Evolutionary conservation across 768 basidiomycete genomes (phyloP).

Genomic region (Lentinula sp.): DNA sequence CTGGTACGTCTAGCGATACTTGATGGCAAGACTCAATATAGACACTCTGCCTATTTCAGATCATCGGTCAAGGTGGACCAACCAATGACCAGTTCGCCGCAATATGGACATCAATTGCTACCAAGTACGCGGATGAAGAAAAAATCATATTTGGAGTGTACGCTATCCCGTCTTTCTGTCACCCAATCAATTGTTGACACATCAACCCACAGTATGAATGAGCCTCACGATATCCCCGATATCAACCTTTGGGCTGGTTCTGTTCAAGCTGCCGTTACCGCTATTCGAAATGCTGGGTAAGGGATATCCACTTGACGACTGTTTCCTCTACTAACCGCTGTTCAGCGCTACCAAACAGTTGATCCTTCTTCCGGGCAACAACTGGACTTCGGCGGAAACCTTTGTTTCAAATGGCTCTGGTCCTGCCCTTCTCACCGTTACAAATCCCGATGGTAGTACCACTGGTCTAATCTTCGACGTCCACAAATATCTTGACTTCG

Average conservation of each 20-base stretch:
- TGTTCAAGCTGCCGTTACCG: constrained; percentile 57
- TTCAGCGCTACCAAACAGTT: constrained; percentile 44
- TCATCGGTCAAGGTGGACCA: constrained; percentile 62
- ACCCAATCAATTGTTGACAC: not conserved
- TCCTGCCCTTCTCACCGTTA: constrained; percentile 37
- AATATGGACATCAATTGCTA: constrained; percentile 48
- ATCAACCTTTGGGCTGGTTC: constrained; percentile 42
- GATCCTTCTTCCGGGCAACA: constrained; percentile 54
- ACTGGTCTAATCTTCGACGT: constrained; percentile 53
- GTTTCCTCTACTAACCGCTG: not conserved
- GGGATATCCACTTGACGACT: not conserved
- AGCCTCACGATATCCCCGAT: constrained; percentile 52
- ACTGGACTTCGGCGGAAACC: constrained; percentile 47
- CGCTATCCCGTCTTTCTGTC: constrained; percentile 11
- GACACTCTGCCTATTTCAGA: constrained; percentile 18
- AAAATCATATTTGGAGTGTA: constrained; percentile 46
- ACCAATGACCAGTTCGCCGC: constrained; percentile 46
- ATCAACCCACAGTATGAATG: constrained; percentile 45
- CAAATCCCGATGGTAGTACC: constrained; percentile 37
- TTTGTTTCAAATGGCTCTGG: constrained; percentile 48
- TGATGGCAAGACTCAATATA: not conserved
- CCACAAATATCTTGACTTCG: constrained; percentile 56
- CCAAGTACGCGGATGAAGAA: constrained; percentile 34
- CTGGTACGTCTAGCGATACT: constrained; percentile 18
- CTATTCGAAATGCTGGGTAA: constrained; percentile 50